Evolutionary conservation across 2,329 filamentous ascomycete species (phyloP).

Genomic region (Pseudopyrenochaeta lycopersici): DNA sequence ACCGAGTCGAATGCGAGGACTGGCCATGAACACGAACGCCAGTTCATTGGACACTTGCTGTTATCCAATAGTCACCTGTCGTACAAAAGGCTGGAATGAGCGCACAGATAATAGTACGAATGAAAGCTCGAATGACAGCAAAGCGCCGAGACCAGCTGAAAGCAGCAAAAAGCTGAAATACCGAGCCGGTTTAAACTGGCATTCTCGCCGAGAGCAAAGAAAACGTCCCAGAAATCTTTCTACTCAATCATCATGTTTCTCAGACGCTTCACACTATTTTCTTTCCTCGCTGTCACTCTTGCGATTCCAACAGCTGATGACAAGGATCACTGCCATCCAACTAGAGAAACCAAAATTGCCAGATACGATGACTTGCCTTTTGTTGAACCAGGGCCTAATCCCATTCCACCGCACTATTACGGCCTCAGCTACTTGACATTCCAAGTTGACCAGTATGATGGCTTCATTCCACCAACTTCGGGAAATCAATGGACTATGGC

Average conservation of each 20-base stretch:
- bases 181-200: no score
- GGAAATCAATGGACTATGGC: slow-evolving; percentile 29
- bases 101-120: no score
- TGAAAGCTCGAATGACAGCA: no score
- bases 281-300: neutral
- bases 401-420: slow-evolving; percentile 25
- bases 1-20: no score
- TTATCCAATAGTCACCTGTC: no score
- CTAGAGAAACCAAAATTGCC: slow-evolving; percentile 13
- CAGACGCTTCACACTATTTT: neutral
- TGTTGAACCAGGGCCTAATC: slow-evolving; percentile 16
- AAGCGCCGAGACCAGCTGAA: no score
- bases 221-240: no score
- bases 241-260: neutral
- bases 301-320: neutral
- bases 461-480: slow-evolving; percentile 28
- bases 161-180: no score
- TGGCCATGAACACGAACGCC: no score
- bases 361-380: slow-evolving; percentile 28
- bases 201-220: no score
- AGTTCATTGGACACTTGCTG: no score
- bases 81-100: no score
- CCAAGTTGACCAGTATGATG: slow-evolving; percentile 30
- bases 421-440: slow-evolving; percentile 25
- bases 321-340: neutral